These are phyloP conservation scores for Ogataea pilisensis DNA, from an alignment of 805 yeast genomes.

Conservation along the genomic window DNA sequence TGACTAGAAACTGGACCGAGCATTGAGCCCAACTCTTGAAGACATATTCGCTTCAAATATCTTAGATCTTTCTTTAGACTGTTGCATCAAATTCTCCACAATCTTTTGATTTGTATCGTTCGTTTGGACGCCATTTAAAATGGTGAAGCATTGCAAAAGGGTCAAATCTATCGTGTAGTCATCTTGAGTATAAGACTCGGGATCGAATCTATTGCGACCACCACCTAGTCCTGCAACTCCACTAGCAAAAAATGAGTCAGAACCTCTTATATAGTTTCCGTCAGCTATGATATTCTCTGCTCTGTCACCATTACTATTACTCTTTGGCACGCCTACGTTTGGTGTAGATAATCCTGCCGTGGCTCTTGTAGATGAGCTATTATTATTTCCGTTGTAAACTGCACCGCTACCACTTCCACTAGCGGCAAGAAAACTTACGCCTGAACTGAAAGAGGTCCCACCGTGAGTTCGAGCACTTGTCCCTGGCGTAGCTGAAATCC, in stretches of 20 bases:
- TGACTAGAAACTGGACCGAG: no score
- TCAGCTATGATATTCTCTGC: background rate
- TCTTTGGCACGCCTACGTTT: background rate
- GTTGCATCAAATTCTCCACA: constrained; percentile 48
- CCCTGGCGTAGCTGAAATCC: background rate
- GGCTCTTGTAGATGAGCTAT: background rate
- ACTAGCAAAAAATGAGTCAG: background rate
- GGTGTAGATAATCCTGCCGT: background rate
- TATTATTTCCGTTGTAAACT: no score
- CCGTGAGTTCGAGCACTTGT: constrained; percentile 3
- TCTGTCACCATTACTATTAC: background rate
- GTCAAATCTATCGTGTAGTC: constrained; percentile 11
- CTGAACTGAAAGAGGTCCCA: background rate
- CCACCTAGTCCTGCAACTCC: no score
- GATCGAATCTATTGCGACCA: background rate
- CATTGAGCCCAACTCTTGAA: no score
- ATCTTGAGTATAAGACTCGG: constrained; percentile 4
- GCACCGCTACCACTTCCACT: background rate
- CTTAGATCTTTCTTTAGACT: constrained; percentile 22
- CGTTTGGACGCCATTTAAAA: constrained; percentile 49
- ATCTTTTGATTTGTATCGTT: constrained; percentile 52
- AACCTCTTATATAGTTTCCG: background rate
- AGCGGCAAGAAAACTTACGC: background rate
- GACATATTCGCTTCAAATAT: constrained; percentile 2
- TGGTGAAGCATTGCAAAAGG: constrained; percentile 59